Evolutionary conservation across 2,329 filamentous ascomycete species (phyloP).

Genomic region (Tympanopsis confertula): DNA sequence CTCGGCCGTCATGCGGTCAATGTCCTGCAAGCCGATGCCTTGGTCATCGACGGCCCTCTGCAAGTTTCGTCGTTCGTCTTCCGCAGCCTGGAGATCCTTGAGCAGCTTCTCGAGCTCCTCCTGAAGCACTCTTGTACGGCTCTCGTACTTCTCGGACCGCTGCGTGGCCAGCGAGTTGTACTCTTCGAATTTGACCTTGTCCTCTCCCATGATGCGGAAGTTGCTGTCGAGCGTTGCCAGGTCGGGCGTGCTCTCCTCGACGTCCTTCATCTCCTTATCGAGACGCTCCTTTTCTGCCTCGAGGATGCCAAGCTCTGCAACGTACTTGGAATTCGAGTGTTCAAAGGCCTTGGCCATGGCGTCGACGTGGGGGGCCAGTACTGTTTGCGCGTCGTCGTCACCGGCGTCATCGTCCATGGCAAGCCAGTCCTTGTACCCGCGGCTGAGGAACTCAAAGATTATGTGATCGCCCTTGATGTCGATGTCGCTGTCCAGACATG

Average conservation of each 20-base stretch:
- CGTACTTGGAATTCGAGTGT: constrained; percentile 70
- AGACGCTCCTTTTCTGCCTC: constrained; percentile 77
- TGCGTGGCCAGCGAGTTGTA: constrained; percentile 79
- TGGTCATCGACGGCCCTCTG: constrained; percentile 84
- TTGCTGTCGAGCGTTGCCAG: constrained; percentile 75
- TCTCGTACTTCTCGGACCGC: constrained; percentile 80
- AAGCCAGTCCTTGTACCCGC: constrained; percentile 87
- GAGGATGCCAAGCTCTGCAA: constrained; percentile 71
- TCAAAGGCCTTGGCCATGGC: constrained; percentile 84
- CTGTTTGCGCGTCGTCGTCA: constrained; percentile 70
- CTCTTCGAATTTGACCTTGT: constrained; percentile 87
- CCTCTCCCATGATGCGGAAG: constrained; percentile 87
- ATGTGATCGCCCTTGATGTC: constrained; percentile 85
- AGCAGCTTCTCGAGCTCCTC: constrained; percentile 74
- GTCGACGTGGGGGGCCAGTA: constrained; percentile 73
- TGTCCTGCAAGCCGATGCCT: constrained; percentile 93
- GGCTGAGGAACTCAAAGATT: constrained; percentile 83
- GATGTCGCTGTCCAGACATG: constrained; percentile 74
- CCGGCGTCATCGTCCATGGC: constrained; percentile 80
- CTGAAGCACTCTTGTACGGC: constrained; percentile 68
- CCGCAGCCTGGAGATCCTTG: constrained; percentile 64
- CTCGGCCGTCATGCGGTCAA: constrained; percentile 96
- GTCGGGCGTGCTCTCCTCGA: constrained; percentile 77
- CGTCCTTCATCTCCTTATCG: constrained; percentile 74
- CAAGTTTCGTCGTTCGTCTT: constrained; percentile 68